Evolutionary conservation across 345 rosid species (phyloP).

Genomic region (Noccaea bulbosa): DNA sequence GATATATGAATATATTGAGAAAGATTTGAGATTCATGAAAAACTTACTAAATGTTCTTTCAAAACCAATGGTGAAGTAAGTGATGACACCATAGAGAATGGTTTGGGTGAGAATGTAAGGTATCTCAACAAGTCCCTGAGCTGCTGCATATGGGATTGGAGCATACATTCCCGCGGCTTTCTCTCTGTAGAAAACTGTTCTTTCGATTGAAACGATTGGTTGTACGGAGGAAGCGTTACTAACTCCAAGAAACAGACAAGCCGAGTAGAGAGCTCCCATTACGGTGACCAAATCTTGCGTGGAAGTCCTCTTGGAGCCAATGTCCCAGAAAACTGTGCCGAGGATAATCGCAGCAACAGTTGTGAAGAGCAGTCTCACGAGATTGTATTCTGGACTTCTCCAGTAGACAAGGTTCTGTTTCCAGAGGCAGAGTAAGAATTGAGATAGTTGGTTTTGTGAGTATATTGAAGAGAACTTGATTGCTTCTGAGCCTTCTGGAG

Average conservation of each 20-base stretch:
- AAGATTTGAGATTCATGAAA: not conserved
- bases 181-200: constrained; percentile 92
- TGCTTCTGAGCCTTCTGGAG: constrained; percentile 69
- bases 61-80: constrained; percentile 81
- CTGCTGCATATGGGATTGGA: constrained; percentile 74
- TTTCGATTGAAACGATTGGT: constrained; percentile 84
- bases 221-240: constrained; percentile 88
- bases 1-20: not conserved
- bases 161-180: constrained; percentile 89
- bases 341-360: constrained; percentile 59
- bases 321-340: constrained; percentile 81
- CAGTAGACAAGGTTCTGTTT: constrained; percentile 92
- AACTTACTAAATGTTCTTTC: constrained; percentile 73
- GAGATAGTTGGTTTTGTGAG: constrained; percentile 57
- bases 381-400: constrained; percentile 91
- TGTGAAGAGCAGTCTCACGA: constrained; percentile 69
- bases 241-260: constrained; percentile 86
- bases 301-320: constrained; percentile 67
- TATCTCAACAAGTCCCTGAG: constrained; percentile 93
- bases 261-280: constrained; percentile 86
- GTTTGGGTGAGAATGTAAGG: constrained; percentile 82
- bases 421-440: constrained; percentile 68
- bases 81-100: constrained; percentile 70
- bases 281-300: constrained; percentile 61
- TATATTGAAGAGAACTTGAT: constrained; percentile 59